Evolutionary conservation across 106 monocot genomes (phyloP).

Genomic region (Dioscorea zingiberensis): DNA sequence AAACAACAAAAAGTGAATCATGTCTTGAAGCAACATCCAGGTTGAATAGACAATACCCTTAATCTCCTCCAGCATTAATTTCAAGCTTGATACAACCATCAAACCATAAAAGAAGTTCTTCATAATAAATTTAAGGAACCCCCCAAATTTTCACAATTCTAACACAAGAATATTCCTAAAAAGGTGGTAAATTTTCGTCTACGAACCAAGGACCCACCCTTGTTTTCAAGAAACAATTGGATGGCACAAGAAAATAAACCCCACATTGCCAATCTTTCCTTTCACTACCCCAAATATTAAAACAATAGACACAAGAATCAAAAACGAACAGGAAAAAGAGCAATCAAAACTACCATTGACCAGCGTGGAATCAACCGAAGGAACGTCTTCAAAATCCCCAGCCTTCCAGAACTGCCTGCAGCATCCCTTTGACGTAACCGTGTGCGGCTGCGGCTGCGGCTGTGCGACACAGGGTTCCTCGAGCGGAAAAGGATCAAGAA

Average conservation of each 20-base stretch:
- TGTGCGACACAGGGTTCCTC: not conserved
- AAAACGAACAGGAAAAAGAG: not conserved
- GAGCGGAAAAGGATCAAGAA: slow-evolving; percentile 69
- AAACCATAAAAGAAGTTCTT: too few species aligned
- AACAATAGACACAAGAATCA: not conserved
- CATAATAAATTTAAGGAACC: too few species aligned
- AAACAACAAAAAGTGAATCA: too few species aligned
- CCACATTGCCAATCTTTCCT: too few species aligned
- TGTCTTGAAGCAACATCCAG: too few species aligned
- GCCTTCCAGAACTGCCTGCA: slow-evolving; percentile 91
- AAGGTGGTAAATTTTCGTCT: not conserved
- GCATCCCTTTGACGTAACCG: not conserved
- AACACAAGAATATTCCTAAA: not conserved
- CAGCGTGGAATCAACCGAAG: not conserved
- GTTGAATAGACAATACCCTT: too few species aligned
- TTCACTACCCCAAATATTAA: not conserved
- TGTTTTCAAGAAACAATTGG: not conserved
- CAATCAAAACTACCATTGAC: slow-evolving; percentile 15
- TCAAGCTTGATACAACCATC: too few species aligned
- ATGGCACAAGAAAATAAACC: not conserved
- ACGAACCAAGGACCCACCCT: not conserved
- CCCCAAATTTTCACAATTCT: too few species aligned
- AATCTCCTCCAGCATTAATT: too few species aligned
- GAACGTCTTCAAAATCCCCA: slow-evolving; percentile 52
- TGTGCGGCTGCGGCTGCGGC: not conserved